Conservation (phyloP, 75 land plant species). For the Pinus taeda region DNA sequence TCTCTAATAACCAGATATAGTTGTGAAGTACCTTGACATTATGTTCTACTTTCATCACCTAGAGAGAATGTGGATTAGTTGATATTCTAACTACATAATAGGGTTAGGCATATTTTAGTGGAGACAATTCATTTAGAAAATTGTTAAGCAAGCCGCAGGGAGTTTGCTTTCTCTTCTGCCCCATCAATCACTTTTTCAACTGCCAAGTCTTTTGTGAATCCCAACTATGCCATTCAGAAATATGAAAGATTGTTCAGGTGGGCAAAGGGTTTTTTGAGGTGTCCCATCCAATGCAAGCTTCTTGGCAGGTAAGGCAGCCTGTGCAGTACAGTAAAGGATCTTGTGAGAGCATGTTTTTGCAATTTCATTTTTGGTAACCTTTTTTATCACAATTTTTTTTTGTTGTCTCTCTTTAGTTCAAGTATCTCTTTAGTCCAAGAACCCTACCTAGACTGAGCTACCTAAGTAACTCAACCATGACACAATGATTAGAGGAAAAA, state of each 20-base stretch:
- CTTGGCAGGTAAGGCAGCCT: not conserved
- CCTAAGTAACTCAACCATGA: too few species aligned
- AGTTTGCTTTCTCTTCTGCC: slow-evolving; percentile 43
- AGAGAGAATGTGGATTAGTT: not conserved
- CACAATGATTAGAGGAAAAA: too few species aligned
- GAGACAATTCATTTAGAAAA: not conserved
- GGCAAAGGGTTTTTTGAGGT: not conserved
- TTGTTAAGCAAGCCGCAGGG: not conserved
- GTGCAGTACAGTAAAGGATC: not conserved
- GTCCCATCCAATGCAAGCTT: not conserved
- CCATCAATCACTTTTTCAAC: slow-evolving; percentile 39
- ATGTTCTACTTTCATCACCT: not conserved
- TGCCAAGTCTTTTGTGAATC: slow-evolving; percentile 56
- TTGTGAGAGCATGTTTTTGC: not conserved
- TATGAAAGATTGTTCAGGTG: not conserved
- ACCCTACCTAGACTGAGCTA: too few species aligned
- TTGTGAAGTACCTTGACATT: not conserved
- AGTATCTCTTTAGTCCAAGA: too few species aligned
- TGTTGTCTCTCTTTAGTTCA: too few species aligned
- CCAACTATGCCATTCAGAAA: slow-evolving; percentile 23
- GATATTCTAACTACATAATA: not conserved
- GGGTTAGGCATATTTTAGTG: not conserved
- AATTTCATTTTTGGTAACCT: not conserved
- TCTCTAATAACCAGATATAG: not conserved
- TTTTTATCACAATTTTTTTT: too few species aligned